These are phyloP conservation scores for Piromyces sp. DNA, from an alignment of 192 early-diverging fungal genomes.

Conservation along the genomic window DNA sequence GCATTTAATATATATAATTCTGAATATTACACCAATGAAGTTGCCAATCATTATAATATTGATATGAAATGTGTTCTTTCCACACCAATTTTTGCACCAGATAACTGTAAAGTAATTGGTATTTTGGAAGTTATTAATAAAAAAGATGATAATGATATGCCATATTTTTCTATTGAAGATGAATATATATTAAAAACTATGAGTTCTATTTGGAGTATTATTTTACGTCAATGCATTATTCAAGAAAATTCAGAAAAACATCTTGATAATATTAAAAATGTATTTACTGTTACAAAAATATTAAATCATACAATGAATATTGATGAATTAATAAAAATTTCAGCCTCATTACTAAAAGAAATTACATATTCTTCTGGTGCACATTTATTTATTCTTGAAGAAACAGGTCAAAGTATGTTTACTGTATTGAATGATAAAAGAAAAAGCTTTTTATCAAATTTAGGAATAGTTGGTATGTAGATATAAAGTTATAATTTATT, in stretches of 20 bases:
- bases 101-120: not conserved
- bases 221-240: not conserved
- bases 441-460: not conserved
- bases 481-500: too few species aligned
- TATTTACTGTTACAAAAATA: not conserved
- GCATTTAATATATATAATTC: not conserved
- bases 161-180: not conserved
- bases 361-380: not conserved
- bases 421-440: not conserved
- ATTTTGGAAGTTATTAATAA: not conserved
- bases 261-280: not conserved
- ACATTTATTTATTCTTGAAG: not conserved
- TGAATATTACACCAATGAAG: not conserved
- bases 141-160: not conserved
- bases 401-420: not conserved
- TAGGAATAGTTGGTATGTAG: not conserved
- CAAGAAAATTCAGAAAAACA: not conserved
- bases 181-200: not conserved
- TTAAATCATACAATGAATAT: not conserved
- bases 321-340: not conserved
- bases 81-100: not conserved
- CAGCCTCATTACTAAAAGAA: not conserved
- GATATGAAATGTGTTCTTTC: not conserved
- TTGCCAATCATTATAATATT: not conserved
- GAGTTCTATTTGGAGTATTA: not conserved